Evolutionary conservation across 1,284 basidiomycete species (phyloP), one percentile per base, ranked within the genome.

Genomic region (Boletus hoseneyae): DNA sequence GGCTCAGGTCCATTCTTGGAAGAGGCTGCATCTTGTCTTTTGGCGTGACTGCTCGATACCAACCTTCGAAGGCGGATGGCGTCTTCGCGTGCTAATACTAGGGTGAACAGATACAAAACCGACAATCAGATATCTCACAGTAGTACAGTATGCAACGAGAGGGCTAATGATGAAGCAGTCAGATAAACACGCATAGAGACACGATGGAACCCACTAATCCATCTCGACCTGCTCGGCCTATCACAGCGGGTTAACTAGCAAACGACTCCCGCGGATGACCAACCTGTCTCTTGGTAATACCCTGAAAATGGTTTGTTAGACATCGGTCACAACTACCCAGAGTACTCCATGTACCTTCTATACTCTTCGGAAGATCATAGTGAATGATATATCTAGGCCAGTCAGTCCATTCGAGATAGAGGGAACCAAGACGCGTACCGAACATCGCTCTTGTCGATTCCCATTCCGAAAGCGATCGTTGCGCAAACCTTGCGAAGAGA

Each of bases 261-360:
- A 51, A 18, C 16, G 8, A 46, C 16, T 11, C 18, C 45, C 25
- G n/a, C 37, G 41, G 61, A 45, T 50, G 6, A 32, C 61, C 15
- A 41, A 78, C 90, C 90, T 45, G 90, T 93, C 65, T 94, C 91
- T 64, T 94, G 92, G 63, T 94, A 94, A 67, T 86, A 94, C 0
- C 88, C 90, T 90, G 47, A 3, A 21, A 48, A n/a, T n/a, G n/a
- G n/a, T 36, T 27, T 41, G 21, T 55, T 45, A 53, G 34, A 45
- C 8, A 34, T 10, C 0, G 7, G 12, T 9, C 16, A 47, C 21
- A 0, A 29, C 16, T 34, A 4, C 21, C 12, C 30, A 19, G 25
- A 35, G 23, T 29, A n/a, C 21, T n/a, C 25, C 8, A 45, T 69
- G 56, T 44, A 83, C 89, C 89, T 77, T 93, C 90, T 53, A 93